Base-by-base conservation (phyloP, 257 asterid species). In the Przewalskia tangutica region DNA sequence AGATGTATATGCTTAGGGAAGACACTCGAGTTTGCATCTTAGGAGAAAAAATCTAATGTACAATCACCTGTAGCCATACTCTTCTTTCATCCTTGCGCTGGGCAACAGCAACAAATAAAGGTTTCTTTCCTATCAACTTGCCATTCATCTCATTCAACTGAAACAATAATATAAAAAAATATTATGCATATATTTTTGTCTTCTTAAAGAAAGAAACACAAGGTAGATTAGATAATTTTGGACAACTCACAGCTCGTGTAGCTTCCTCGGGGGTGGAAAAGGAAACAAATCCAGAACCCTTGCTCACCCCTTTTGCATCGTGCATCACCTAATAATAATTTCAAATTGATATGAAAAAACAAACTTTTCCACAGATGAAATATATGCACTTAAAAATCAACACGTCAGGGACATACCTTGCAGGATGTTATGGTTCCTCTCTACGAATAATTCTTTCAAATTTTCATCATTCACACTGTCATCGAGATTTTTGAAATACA, bases 201-300 rank as follows among this genome's bases (percentile, higher is more conserved):
- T 40, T 1, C 16, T 44, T 38, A 79, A 7, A 34, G 7, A 58
- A 60, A 66, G 36, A 6, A 7, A 80, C 23, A 60, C 54, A 81
- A 14, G 65, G 11, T 27, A 67, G 1, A 73, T 27, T 12, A 73
- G 79, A 73, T 38, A 23, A 71, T 23, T 40, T 59, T 16, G 77
- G 12, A 81, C 46, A 84, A 79, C 91, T 87, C 88, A 94, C 97
- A 17, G 98, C 98, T 87, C 83, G 92, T 18, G 82, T 78, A 34
- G 98, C 98, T 87, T 93, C 97, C 77, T 93, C 97, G 6, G 93
- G 85, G 46, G 86, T 83, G 9, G 97, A 88, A 86, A 91, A 91
- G 23, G 98, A 97, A 73, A 94, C 97, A 86, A 94, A 94, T 46
- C 97, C 97, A 17, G 95, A 86, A 51, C 98, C 97, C 84, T 93